phyloP scores from a whole-genome alignment of 2,329 filamentous ascomycete genomes.

The Paecilomyces formosus region DNA sequence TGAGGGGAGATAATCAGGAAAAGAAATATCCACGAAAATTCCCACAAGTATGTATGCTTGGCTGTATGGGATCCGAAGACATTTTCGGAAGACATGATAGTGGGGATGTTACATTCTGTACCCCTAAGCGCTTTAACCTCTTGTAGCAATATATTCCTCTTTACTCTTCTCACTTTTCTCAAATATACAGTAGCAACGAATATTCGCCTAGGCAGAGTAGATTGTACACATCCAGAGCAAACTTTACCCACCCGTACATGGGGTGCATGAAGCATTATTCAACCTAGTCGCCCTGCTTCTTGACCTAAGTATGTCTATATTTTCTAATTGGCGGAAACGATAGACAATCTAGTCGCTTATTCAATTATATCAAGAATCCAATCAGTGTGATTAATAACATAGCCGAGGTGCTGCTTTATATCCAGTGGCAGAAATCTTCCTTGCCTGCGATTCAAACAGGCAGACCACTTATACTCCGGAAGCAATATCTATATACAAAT shows the following conservation, averaged over 20 bases:
- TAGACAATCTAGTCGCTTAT: too few relatives aligned
- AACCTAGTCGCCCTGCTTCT: too few relatives aligned
- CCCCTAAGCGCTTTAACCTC: not conserved
- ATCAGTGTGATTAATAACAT: too few relatives aligned
- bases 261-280: too few relatives aligned
- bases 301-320: too few relatives aligned
- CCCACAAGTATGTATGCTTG: not conserved
- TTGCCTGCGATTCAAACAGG: not conserved
- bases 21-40: slow-evolving; percentile 1
- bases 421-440: not conserved
- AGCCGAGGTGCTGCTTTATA: not conserved
- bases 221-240: not conserved
- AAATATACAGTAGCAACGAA: not conserved
- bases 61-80: not conserved
- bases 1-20: slow-evolving; percentile 1
- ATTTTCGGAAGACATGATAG: not conserved
- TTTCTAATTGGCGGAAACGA: too few relatives aligned
- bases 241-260: too few relatives aligned
- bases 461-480: too few relatives aligned
- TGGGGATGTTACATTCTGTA: not conserved
- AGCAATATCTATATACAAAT: not conserved
- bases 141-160: not conserved
- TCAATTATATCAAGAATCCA: too few relatives aligned
- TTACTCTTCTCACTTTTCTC: not conserved
- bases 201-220: not conserved